Evolutionary conservation across 2,329 filamentous ascomycete genomes (phyloP).

Genomic region (Neonectria neomacrospora): DNA sequence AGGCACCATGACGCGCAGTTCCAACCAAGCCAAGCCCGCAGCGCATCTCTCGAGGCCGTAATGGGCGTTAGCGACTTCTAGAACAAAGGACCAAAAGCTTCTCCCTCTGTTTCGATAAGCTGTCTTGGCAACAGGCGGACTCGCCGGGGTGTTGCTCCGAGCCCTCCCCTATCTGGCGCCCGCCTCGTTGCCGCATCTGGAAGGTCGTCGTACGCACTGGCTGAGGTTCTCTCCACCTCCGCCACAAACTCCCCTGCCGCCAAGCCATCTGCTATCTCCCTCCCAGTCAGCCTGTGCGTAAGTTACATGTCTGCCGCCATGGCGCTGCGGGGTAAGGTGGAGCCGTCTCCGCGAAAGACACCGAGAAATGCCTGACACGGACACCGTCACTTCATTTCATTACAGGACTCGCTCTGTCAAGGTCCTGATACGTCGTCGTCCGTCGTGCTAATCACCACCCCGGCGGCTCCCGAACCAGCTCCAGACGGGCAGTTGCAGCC

Average conservation of each 20-base stretch:
- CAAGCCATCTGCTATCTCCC: slow-evolving; percentile 32
- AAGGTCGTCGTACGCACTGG: slow-evolving; percentile 11
- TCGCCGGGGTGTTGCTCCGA: slow-evolving; percentile 5
- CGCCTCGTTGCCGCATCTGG: slow-evolving; percentile 12
- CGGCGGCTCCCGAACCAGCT: background rate
- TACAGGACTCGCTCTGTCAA: background rate
- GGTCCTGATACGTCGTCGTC: background rate
- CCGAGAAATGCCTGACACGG: no score
- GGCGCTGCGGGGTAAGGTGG: slow-evolving; percentile 3
- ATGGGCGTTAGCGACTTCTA: slow-evolving; percentile 1
- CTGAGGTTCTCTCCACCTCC: no score
- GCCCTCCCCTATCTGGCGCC: slow-evolving; percentile 21
- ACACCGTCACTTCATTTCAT: background rate
- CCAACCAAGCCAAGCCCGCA: no score
- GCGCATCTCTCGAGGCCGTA: no score
- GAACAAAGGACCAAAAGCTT: background rate
- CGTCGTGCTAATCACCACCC: background rate
- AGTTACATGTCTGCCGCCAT: slow-evolving; percentile 5
- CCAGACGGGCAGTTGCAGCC: background rate
- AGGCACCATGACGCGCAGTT: background rate
- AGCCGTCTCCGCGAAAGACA: background rate
- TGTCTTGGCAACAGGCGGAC: background rate
- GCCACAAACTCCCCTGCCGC: background rate
- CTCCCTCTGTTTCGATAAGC: slow-evolving; percentile 9
- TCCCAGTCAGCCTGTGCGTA: background rate